Evolutionary conservation across 2,329 filamentous ascomycete species (phyloP), one percentile per base, ranked within the genome.

Genomic region (Exophiala phaeomuriformis): DNA sequence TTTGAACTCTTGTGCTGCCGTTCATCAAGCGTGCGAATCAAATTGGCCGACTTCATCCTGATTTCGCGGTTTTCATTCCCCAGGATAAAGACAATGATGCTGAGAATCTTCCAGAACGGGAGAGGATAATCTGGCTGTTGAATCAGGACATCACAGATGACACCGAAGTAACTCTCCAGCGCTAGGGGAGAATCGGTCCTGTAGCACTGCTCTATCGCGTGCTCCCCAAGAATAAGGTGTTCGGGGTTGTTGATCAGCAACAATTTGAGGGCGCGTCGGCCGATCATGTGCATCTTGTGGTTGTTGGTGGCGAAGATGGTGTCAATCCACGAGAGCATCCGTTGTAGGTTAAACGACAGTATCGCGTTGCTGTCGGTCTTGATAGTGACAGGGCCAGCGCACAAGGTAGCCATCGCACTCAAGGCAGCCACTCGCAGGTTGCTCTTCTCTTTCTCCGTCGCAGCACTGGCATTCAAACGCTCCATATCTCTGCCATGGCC

Each of bases 381-480:
- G 59, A 95, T 85, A 59, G 83, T 90, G 53, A 97, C 84, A 3
- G 91, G 89, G 0, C 82, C 82, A 43, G 75, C 73, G 67, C 93
- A 98, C 4, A 98, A 77, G 2, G 90, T 84, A 41, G 93, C 90
- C 93, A 98, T 97, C 29, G 94, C 86, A 68, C 90, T 95, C 41
- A 98, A 76, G 1, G 93, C 91, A 31, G 93, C 90, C 27, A 86
- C 93, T 53, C 89, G 82, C 36, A 98, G 77, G 65, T 95, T 94
- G 58, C 88, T 84, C 73, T 95, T 97, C 70, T 98, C 91, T 61
- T 96, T 97, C 67, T 97, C 93, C 79, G 95, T 93, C 1, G 90
- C 87, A 29, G 90, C 90, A 27, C 88, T 91, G 27, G 84, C 89
- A 3, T 85, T 84, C 60, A 87, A 81, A 65, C 90, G 89, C 8